Base-by-base conservation (phyloP, 768 basidiomycete species). In the Hemileccinum impolitum region DNA sequence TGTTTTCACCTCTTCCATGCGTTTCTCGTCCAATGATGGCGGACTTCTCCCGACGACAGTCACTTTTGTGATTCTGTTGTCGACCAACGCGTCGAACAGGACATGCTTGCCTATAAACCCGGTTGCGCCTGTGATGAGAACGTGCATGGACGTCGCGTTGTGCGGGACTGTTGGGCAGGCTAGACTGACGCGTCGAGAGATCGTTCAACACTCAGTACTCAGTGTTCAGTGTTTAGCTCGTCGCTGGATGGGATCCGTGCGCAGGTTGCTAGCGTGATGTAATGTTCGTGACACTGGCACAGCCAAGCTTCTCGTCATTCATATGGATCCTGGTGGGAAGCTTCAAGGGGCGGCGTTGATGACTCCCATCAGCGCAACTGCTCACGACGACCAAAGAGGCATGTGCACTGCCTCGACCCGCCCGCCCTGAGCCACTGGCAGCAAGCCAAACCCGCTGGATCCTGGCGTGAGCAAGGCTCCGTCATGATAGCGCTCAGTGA, bases 71-170 rank as follows among this genome's bases (percentile, higher is more conserved):
- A 64, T 40, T 28, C 59, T 52, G 51, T 55, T 52, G 44, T 63
- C 59, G 4, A 17, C 14, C 9, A 64, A 37, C 2, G 59, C 57
- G 32, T 54, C 51, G 30, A 54, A 40, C 3, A 64, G 40, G 21
- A 48, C 57, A 12, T 52, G 51, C 18, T 55, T 55, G 45, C 62
- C 62, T 38, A 64, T 53, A 45, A 56, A 61, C 17, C 62, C 62
- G 10, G 62, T 61, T 2, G 62, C 53, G 44, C 62, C 62, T 17
- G 59, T 61, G 46, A 63, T 56, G 41, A 63, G 56, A 39, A 63
- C 17, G 50, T 63, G 62, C 59, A 63, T 63, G 42, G 41, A 28
- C 6, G 37, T 12, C 32, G 23, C 9, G 9, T 30, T 30, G 28
- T 30, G 28, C 28, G 28, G 28, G 8, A 30, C 28, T 8, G 28